A percentile compares a stretch with the other conserved stretches of the same genome.
These are phyloP conservation scores for Rhynchospora tenuis DNA, from an alignment of 176 grass and related monocot species.

Conservation along the genomic window DNA sequence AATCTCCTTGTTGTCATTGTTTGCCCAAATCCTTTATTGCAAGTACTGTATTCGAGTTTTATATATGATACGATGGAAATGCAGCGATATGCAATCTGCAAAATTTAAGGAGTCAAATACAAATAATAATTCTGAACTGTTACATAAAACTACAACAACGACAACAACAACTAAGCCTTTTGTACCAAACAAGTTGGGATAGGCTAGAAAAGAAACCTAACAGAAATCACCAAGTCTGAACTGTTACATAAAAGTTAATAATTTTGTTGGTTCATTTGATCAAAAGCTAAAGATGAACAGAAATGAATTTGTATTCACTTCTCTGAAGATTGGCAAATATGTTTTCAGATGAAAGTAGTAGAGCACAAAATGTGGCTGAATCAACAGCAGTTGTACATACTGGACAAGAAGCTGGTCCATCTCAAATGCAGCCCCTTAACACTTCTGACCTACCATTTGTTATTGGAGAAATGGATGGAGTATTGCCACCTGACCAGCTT, in stretches of 20 bases:
- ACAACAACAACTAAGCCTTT: no score
- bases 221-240: no score
- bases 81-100: not conserved
- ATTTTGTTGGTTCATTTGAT: not conserved
- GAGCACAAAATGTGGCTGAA: conserved; percentile 34
- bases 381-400: conserved; percentile 18
- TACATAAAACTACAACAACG: no score
- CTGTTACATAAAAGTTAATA: not conserved
- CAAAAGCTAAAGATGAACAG: not conserved
- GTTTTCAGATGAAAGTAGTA: conserved; percentile 41
- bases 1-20: not conserved
- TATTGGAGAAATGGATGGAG: conserved; percentile 40
- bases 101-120: not conserved
- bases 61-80: not conserved
- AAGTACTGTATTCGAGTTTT: not conserved
- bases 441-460: conserved; percentile 34
- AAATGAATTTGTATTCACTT: conserved; percentile 19
- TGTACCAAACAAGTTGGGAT: no score
- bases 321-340: conserved; percentile 25
- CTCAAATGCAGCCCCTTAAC: conserved; percentile 32
- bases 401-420: conserved; percentile 41
- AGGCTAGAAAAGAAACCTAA: no score
- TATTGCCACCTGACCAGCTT: conserved; percentile 63
- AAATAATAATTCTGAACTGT: not conserved
- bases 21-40: not conserved